Evolutionary conservation across 257 asterid species (phyloP), one percentile per base, ranked within the genome.

Genomic region (Salvia rosmarinus): DNA sequence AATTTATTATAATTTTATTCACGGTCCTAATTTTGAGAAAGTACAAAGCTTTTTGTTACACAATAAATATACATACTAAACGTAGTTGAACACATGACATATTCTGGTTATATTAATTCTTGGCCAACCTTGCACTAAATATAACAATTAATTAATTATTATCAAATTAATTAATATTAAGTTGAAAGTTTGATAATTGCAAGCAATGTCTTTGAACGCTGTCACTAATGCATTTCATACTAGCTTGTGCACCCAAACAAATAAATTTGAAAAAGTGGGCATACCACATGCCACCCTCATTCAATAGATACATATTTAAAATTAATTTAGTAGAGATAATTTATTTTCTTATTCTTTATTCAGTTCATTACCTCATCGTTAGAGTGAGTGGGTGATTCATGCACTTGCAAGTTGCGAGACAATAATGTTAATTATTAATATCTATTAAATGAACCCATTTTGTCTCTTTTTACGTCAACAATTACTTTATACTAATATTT

Each of bases 391-490:
- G n/a, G 65, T 59, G 65, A 59, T 56, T 71, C 70, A 49, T 64
- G 67, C 77, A 77, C 74, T 58, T 64, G 28, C 64, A 56, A 56
- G 2, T 68, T 37, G 64, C 19, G 32, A 65, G 58, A 64, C 47
- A 30, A 7, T 7, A 0, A 28, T 74, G 12, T 62, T 40, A 61
- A 39, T 54, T 43, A 65, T 25, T 64, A 62, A 49, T 35, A 55
- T 54, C 50, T 30, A 63, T 64, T 16, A 64, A 10, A 68, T 39
- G 9, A 71, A 49, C 58, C 57, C 44, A 58, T 46, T 14, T 35
- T 56, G 71, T 52, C 76, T 54, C 61, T 14, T 69, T 70, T 69
- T 70, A 54, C 61, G 74, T 75, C 75, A 67, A 11, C 37, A 37
- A 37, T 21, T 67, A 23, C 59, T 39, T n/a, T 6, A 37, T 4